Evolutionary conservation across 192 early-diverging fungal genomes (phyloP).

Genomic region (Kickxella alabastrina): DNA sequence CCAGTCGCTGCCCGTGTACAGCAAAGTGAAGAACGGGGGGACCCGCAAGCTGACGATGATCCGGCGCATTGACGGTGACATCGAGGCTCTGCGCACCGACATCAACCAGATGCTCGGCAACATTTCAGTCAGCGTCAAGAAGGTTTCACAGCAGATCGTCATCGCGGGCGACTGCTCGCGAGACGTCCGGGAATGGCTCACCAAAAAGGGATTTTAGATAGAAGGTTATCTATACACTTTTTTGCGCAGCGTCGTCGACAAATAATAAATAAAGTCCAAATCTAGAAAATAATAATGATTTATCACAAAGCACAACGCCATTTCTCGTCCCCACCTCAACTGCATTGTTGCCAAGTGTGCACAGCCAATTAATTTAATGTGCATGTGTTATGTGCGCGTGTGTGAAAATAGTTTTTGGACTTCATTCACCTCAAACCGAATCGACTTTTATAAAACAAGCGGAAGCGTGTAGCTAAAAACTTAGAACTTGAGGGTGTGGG

Average conservation of each 20-base stretch:
- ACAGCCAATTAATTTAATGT: neutral
- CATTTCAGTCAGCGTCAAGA: conserved; percentile 31
- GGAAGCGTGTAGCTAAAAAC: conserved; percentile 23
- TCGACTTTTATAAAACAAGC: conserved; percentile 29
- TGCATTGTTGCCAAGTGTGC: too few relatives aligned
- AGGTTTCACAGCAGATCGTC: conserved; percentile 51
- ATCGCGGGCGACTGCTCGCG: conserved; percentile 54
- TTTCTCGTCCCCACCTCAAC: too few relatives aligned
- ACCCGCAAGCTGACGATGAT: conserved; percentile 62
- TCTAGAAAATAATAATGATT: neutral
- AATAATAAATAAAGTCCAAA: neutral
- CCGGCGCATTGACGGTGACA: conserved; percentile 68
- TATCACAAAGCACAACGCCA: too few relatives aligned
- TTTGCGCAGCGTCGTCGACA: too few relatives aligned
- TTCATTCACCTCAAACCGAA: conserved; percentile 5
- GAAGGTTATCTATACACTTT: neutral
- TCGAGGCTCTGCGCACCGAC: conserved; percentile 44
- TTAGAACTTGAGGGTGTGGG: conserved; percentile 97
- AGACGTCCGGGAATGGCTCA: conserved; percentile 57
- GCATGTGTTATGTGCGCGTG: neutral
- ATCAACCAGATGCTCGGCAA: conserved; percentile 18
- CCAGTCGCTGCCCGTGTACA: conserved; percentile 66
- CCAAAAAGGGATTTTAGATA: conserved; percentile 53
- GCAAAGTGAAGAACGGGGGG: conserved; percentile 62
- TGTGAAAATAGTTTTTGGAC: conserved; percentile 12